Percentiles rank a stretch among this genome's conserved stretches.
Conservation (phyloP, 176 grass and related monocot species). For the Alopecurus myosuroides region DNA sequence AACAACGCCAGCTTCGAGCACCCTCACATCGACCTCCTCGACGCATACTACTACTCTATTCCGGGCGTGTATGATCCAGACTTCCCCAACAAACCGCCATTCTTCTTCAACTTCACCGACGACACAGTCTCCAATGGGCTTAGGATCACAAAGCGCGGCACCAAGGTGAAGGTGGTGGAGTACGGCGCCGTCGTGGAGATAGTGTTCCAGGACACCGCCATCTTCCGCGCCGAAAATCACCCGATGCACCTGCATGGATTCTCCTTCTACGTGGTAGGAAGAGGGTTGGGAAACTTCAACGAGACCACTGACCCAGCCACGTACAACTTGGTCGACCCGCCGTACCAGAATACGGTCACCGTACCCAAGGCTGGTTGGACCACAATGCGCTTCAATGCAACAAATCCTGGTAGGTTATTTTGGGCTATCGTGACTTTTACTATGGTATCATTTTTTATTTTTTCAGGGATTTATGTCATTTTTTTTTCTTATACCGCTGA, state of each 20-base stretch:
- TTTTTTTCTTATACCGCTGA: neutral
- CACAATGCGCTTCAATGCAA: too few species aligned
- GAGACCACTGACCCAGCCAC: neutral
- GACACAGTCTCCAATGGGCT: rapidly evolving
- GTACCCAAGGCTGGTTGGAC: too few species aligned
- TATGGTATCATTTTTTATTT: too few species aligned
- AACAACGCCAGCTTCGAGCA: slow-evolving; percentile 36
- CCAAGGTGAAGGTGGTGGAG: slow-evolving; percentile 61
- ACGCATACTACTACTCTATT: slow-evolving; percentile 6
- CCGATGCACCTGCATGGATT: slow-evolving; percentile 28
- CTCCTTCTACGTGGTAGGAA: slow-evolving; percentile 29
- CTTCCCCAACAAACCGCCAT: slow-evolving; percentile 46
- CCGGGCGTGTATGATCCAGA: slow-evolving; percentile 3
- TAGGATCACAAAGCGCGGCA: neutral
- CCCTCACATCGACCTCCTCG: slow-evolving; percentile 13
- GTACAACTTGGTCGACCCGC: slow-evolving; percentile 23
- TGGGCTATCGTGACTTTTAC: too few species aligned
- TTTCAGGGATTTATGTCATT: too few species aligned
- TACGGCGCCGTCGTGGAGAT: slow-evolving; percentile 39
- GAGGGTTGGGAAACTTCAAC: slow-evolving; percentile 12
- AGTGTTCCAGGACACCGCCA: neutral
- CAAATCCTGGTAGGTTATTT: too few species aligned
- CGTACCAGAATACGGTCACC: slow-evolving; percentile 16
- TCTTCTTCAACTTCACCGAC: slow-evolving; percentile 38
- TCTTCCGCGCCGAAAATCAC: too few species aligned